Base-by-base conservation (phyloP, 257 asterid genomes). In the Primulina tabacum region DNA sequence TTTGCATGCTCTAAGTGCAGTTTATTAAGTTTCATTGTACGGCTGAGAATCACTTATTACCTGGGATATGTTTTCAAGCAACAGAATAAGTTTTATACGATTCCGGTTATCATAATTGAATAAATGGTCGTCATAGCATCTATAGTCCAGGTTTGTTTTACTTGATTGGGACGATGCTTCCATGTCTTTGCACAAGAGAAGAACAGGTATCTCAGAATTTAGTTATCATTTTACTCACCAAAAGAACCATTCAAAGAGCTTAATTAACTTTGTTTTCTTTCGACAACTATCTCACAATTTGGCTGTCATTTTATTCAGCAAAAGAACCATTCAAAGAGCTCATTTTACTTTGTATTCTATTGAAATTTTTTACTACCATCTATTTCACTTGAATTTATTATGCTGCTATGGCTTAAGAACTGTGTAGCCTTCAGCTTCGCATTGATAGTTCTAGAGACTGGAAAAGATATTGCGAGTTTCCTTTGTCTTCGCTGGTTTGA, bases 1-100 rank as follows among this genome's bases (percentile, higher is more conserved):
- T 74, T 38, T 28, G 62, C 69, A 70, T 66, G 53, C 35, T 67
- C 60, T 24, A 5, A 40, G 7, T 43, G n/a, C n/a, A 43, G n/a
- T 43, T 24, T 11, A 11, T 43, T 43, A 43, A 43, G 17, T 43
- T 35, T 43, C 53, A 12, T 43, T 43, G n/a, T 12, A 43, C 5
- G 9, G 53, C n/a, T 43, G 12, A 43, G 17, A 43, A 8, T 43
- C 53, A 43, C n/a, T 11, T 11, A 43, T 43, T 43, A n/a, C 6
- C n/a, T 43, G 53, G n/a, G 17, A 12, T 4, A 43, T 43, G 50
- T 3, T 11, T 43, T 43, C n/a, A 43, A 43, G n/a, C 53, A 4
- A 6, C 17, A 43, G 53, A 12, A 43, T 40, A 12, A 43, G 7
- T 6, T 43, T 43, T 43, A 12, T 43, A 43, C 12, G 53, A 3